Conservation (phyloP, 129 eudicot genomes). For the Pittosporum tobira region DNA sequence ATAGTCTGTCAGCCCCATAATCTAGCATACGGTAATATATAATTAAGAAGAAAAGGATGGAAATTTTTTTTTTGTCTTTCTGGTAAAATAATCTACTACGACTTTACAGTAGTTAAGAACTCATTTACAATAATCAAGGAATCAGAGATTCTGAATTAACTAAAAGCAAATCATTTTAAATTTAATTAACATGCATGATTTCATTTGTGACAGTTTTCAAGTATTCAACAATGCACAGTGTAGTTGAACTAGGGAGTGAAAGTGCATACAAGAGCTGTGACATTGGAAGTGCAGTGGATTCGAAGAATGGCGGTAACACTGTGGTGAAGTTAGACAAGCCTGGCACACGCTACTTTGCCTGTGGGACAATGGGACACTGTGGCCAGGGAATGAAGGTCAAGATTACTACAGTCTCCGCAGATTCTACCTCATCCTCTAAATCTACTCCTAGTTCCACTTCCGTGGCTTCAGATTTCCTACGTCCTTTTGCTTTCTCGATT, state of each 20-base stretch:
- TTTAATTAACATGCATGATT: too few relatives aligned
- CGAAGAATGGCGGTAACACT: slow-evolving; percentile 51
- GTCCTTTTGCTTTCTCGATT: slow-evolving; percentile 11
- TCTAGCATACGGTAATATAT: too few relatives aligned
- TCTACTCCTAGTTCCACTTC: slow-evolving; percentile 17
- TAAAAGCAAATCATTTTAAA: too few relatives aligned
- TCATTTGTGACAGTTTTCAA: slow-evolving; percentile 41
- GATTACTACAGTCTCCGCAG: slow-evolving; percentile 47
- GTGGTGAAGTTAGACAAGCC: slow-evolving; percentile 62
- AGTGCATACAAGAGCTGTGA: slow-evolving; percentile 62
- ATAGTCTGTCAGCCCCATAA: too few relatives aligned
- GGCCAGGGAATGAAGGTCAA: slow-evolving; percentile 75
- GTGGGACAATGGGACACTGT: slow-evolving; percentile 84
- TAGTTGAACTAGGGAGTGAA: slow-evolving; percentile 62
- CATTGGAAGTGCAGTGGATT: slow-evolving; percentile 39
- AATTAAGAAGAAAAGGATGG: too few relatives aligned
- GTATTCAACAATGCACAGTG: slow-evolving; percentile 66
- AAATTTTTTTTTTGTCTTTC: too few relatives aligned
- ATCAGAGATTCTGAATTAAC: too few relatives aligned
- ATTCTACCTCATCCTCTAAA: slow-evolving; percentile 21
- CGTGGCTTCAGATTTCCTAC: slow-evolving; percentile 3
- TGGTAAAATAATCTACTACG: too few relatives aligned
- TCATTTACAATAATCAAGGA: too few relatives aligned
- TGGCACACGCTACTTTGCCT: slow-evolving; percentile 74
- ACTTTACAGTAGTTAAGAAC: too few relatives aligned